Conservation (phyloP, 2,329 filamentous ascomycete species). For the Exophiala aquamarina region DNA sequence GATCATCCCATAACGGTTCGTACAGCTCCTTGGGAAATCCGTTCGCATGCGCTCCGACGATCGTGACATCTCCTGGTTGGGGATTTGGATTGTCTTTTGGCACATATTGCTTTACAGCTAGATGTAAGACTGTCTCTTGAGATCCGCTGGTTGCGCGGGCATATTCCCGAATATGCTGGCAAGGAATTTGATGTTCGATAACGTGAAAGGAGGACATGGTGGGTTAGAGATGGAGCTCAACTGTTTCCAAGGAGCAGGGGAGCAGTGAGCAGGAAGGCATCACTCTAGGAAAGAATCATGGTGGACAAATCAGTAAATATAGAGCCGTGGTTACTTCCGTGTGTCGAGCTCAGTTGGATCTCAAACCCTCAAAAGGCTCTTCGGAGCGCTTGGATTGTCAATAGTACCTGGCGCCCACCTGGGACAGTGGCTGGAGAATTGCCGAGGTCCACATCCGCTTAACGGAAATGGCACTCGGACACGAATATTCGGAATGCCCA, state of each 20-base stretch:
- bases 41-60: constrained; percentile 57
- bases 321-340: too few relatives aligned
- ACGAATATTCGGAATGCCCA: too few relatives aligned
- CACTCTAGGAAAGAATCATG: neutral
- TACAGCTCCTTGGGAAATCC: constrained; percentile 67
- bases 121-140: constrained; percentile 50
- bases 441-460: constrained; percentile 27
- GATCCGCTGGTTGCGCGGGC: constrained; percentile 45
- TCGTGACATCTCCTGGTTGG: constrained; percentile 50
- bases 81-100: constrained; percentile 47
- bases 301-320: too few relatives aligned
- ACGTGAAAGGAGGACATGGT: constrained; percentile 43
- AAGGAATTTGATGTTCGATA: constrained; percentile 49
- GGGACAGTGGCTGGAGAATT: constrained; percentile 4
- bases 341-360: too few relatives aligned
- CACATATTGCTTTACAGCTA: constrained; percentile 58
- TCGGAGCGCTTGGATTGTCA: neutral
- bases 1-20: constrained; percentile 80
- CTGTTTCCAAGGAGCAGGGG: too few relatives aligned
- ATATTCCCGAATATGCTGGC: constrained; percentile 54
- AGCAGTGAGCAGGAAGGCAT: too few relatives aligned
- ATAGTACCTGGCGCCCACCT: neutral
- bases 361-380: too few relatives aligned
- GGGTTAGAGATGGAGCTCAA: neutral
- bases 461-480: neutral